Evolutionary conservation across 2,329 filamentous ascomycete genomes (phyloP), one percentile per base, ranked within the genome.

Genomic region (Curvularia sp.): DNA sequence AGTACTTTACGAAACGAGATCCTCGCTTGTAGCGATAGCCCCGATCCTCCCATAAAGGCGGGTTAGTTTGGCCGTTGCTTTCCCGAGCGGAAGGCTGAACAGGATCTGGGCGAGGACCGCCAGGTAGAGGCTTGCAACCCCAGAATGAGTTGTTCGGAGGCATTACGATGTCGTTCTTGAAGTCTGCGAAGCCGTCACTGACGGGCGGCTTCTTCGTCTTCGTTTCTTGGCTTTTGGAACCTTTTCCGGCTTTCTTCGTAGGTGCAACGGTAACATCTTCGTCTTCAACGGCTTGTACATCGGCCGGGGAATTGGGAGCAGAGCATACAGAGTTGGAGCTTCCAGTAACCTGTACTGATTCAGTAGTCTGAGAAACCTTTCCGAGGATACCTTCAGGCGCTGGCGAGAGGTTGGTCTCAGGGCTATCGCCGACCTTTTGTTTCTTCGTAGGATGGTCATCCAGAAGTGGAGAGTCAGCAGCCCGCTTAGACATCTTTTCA

Each of bases 41-140:
- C 5, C 69, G 66, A 24, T 74, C 67, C 38, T 76, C 70, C 69
- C 68, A 75, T 6, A 76, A 47, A 0, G 67, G 53, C 4, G 68
- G 67, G 9, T 55, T 52, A 0, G 66, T 67, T 3, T 61, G 62
- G 0, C 59, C 71, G 42, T 69, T 57, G 53, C 63, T 70, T 13
- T 49, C 56, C 2, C 67, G 64, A 3, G 68, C 68, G 4, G 65
- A 51, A 1, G 67, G 70, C 12, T 68, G 65, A 6, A 51, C 35
- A 0, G 63, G 53, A 15, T 61, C 52, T 1, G 71, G 61, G 6
- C 61, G 49, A 8, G 62, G 46, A 24, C 56, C 60, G 46, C 61
- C 63, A 2, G 63, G 50, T 4, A 62, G 30, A 12, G 69, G 70
- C 18, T 64, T 66, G 4, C 54, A 56, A 5, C 70, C 70, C 70